A percentile compares a stretch with the other conserved stretches of the same genome.
phyloP scores from a whole-genome alignment of 305 asterid species.

The Fraxinus latifolia region DNA sequence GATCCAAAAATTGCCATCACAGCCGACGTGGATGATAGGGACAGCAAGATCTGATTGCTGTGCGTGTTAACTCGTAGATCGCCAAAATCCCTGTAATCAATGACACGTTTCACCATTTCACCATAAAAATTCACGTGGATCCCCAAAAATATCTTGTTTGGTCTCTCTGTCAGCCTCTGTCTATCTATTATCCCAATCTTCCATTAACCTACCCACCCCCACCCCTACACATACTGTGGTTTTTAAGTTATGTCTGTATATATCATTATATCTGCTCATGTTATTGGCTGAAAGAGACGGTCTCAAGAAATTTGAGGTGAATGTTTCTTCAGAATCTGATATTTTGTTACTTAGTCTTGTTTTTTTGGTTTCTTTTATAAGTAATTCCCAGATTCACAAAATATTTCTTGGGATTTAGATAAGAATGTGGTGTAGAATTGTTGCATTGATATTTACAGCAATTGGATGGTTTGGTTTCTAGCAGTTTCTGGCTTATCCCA shows the following conservation, averaged over 20 bases:
- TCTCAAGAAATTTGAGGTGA: constrained; percentile 3
- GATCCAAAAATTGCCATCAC: constrained; percentile 1
- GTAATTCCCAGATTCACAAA: constrained; percentile 4
- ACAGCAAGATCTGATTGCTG: not conserved
- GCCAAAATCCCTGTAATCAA: not conserved
- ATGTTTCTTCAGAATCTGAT: constrained; percentile 12
- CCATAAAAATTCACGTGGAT: not conserved
- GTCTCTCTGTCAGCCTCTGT: not conserved
- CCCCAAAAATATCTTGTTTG: not conserved
- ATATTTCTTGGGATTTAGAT: constrained; percentile 12
- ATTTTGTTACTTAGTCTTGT: constrained; percentile 12
- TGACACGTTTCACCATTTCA: not conserved
- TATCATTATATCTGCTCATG: not conserved
- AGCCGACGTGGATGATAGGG: constrained; percentile 34
- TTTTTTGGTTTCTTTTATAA: not conserved
- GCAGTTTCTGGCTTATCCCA: constrained; percentile 23
- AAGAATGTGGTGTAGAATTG: constrained; percentile 30
- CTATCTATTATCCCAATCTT: not conserved
- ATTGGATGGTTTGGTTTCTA: constrained; percentile 18
- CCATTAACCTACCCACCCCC: not conserved
- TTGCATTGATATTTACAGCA: constrained; percentile 16
- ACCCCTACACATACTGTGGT: not conserved
- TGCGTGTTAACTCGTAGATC: not conserved
- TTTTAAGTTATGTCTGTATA: not conserved
- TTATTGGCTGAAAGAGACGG: constrained; percentile 15